These are phyloP conservation scores for Trichoderma sp. DNA, from an alignment of 2,329 filamentous ascomycete genomes.

Conservation along the genomic window DNA sequence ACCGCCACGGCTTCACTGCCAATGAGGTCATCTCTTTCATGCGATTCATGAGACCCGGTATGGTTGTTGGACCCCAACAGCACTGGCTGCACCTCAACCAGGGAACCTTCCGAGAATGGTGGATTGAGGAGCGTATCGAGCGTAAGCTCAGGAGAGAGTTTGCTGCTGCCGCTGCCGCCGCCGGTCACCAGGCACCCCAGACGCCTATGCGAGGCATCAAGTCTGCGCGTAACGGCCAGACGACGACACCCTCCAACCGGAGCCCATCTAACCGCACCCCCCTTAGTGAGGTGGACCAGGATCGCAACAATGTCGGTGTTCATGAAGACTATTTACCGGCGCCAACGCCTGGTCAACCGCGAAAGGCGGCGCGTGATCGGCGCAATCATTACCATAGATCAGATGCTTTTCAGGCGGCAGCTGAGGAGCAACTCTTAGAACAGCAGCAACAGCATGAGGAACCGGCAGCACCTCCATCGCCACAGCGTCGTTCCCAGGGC, in stretches of 20 bases:
- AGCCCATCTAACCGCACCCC: slow-evolving; percentile 73
- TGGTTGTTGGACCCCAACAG: slow-evolving; percentile 98
- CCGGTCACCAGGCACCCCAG: slow-evolving; percentile 46
- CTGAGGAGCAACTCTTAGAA: slow-evolving; percentile 50
- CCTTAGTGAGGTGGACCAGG: slow-evolving; percentile 90
- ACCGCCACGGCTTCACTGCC: slow-evolving; percentile 93
- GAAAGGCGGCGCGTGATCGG: slow-evolving; percentile 80
- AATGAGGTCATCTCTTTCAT: slow-evolving; percentile 98
- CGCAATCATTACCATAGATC: slow-evolving; percentile 69
- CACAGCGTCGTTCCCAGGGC: slow-evolving; percentile 55
- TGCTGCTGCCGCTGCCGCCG: slow-evolving; percentile 39
- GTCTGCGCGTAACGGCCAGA: slow-evolving; percentile 60
- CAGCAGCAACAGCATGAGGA: slow-evolving; percentile 50
- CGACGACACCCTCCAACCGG: slow-evolving; percentile 80
- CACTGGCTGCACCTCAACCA: slow-evolving; percentile 99
- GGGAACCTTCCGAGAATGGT: slow-evolving; percentile 97
- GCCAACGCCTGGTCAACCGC: slow-evolving; percentile 90
- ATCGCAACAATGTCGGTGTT: slow-evolving; percentile 63
- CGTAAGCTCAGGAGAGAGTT: slow-evolving; percentile 61
- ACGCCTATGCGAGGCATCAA: slow-evolving; percentile 61
- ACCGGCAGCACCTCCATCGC: slow-evolving; percentile 50
- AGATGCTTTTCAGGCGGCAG: slow-evolving; percentile 41
- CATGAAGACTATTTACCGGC: slow-evolving; percentile 91
- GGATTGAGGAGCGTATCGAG: slow-evolving; percentile 83
- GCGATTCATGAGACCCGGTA: slow-evolving; percentile 97